Evolutionary conservation across 108 stramenopile species (phyloP).

Genomic region (Stephanodiscus minutulus): DNA sequence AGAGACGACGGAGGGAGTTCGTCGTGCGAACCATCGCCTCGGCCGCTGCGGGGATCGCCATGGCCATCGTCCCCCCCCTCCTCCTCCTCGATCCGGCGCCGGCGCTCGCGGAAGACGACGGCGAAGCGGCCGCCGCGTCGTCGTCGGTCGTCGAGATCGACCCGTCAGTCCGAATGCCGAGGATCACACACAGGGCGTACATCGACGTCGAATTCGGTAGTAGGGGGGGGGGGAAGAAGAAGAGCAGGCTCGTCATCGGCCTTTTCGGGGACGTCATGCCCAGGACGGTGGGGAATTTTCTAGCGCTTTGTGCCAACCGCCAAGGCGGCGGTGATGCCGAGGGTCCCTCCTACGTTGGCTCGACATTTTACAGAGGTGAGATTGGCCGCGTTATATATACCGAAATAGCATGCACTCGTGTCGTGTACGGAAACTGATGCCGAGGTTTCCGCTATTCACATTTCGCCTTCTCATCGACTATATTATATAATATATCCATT

Average conservation of each 20-base stretch:
- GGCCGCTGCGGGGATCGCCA: too few relatives aligned
- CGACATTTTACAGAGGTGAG: slow-evolving; percentile 56
- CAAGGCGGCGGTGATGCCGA: slow-evolving; percentile 2
- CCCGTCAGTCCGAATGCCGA: slow-evolving; percentile 51
- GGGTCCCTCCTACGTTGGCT: slow-evolving; percentile 52
- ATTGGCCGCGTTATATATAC: neutral
- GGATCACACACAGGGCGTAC: slow-evolving; percentile 63
- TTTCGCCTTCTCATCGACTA: neutral
- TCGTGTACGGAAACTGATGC: too few relatives aligned
- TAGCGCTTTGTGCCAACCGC: slow-evolving; percentile 49
- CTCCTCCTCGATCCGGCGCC: neutral
- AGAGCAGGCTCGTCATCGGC: slow-evolving; percentile 58
- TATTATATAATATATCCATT: neutral
- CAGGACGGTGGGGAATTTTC: slow-evolving; percentile 58
- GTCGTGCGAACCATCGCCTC: too few relatives aligned
- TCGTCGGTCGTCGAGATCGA: too few relatives aligned
- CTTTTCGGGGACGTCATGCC: slow-evolving; percentile 72
- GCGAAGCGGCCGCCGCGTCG: neutral
- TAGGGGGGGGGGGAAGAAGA: slow-evolving; percentile 33
- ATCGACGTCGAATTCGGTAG: slow-evolving; percentile 56
- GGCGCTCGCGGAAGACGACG: neutral
- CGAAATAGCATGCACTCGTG: too few relatives aligned
- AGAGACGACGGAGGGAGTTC: too few relatives aligned
- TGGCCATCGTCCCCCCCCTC: slow-evolving; percentile 9
- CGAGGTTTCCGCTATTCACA: too few relatives aligned